Evolutionary conservation across 179 eudicot species (phyloP).

Genomic region (Actinidia polygama): DNA sequence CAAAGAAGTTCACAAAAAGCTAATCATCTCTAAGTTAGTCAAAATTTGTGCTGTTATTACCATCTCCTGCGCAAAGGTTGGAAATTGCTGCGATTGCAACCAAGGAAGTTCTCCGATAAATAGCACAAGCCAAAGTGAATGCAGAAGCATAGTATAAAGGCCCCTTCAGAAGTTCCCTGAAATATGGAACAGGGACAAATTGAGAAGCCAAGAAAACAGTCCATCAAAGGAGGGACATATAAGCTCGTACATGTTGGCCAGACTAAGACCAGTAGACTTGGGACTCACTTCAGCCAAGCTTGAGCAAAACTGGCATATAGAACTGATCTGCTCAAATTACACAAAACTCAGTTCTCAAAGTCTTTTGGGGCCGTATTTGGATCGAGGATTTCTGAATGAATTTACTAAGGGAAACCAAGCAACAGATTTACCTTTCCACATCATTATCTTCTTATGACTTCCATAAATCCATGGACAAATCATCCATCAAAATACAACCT

Average conservation of each 20-base stretch:
- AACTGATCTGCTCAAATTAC: background rate
- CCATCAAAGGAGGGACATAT: background rate
- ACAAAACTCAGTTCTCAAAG: background rate
- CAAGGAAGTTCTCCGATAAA: constrained; percentile 86
- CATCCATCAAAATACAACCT: too few species aligned
- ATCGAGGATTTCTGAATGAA: too few species aligned
- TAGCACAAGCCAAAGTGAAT: constrained; percentile 65
- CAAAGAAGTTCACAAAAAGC: background rate
- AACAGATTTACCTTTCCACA: too few species aligned
- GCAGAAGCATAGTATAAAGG: constrained; percentile 79
- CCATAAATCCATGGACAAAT: too few species aligned
- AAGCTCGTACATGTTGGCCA: background rate
- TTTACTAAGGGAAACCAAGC: too few species aligned
- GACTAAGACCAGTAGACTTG: background rate
- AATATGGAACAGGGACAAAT: constrained; percentile 26
- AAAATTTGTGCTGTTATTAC: constrained; percentile 30
- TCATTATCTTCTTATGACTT: too few species aligned
- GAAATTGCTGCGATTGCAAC: constrained; percentile 73
- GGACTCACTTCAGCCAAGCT: background rate
- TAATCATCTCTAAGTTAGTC: background rate
- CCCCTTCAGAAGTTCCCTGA: constrained; percentile 93
- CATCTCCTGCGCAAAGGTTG: constrained; percentile 97
- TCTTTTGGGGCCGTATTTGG: background rate
- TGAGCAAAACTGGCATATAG: background rate
- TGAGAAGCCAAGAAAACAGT: background rate